Percentiles rank a stretch among this genome's conserved stretches.
Evolutionary conservation across 2,329 filamentous ascomycete genomes (phyloP).

Genomic region (Cryphonectria radicalis): DNA sequence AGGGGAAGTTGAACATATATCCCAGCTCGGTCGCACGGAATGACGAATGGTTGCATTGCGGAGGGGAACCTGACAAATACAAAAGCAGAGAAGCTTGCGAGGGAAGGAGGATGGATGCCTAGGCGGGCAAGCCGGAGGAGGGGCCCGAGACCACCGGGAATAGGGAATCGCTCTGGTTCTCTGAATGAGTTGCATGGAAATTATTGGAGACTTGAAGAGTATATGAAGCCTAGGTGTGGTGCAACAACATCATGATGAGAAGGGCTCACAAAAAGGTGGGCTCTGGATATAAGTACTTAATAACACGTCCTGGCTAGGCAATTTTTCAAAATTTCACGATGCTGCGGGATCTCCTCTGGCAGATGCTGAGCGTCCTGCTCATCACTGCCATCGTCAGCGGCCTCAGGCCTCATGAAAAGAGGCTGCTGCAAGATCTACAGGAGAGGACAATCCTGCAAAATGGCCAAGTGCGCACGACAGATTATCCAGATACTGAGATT

Average conservation of each 20-base stretch:
- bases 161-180: background rate
- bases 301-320: background rate
- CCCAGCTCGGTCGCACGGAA: background rate
- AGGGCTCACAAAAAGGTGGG: background rate
- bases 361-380: conserved; percentile 18
- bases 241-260: background rate
- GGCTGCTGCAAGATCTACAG: conserved; percentile 11
- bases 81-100: background rate
- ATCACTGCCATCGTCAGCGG: conserved; percentile 1
- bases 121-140: background rate
- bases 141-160: background rate
- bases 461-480: conserved; percentile 45
- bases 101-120: background rate
- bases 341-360: conserved; percentile 8
- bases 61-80: background rate
- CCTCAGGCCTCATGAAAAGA: conserved; percentile 15
- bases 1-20: background rate
- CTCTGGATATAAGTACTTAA: background rate
- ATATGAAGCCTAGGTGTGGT: background rate
- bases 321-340: background rate
- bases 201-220: background rate
- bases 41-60: background rate
- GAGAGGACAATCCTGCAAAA: conserved; percentile 45
- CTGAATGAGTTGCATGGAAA: background rate
- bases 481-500: conserved; percentile 47